Percentiles rank a stretch among this genome's conserved stretches.
phyloP scores from a whole-genome alignment of 495 filamentous ascomycete genomes.

The Astrocystis sublimbata region DNA sequence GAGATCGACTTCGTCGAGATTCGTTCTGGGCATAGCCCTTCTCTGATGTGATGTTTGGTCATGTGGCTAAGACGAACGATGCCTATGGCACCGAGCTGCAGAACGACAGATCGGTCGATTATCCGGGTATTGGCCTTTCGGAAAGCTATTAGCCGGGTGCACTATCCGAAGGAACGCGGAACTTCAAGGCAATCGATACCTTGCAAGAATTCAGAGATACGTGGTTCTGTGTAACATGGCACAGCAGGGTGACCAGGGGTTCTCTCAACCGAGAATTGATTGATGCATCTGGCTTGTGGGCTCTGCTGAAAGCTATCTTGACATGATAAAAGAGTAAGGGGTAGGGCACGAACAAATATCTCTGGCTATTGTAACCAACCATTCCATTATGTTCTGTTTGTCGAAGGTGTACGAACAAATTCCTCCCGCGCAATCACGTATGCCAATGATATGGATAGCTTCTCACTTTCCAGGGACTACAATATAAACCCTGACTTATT shows the following conservation, averaged over 20 bases:
- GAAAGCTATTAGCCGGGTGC: slow-evolving; percentile 25
- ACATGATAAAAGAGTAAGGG: background rate
- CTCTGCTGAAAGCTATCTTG: background rate
- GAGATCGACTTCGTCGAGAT: background rate
- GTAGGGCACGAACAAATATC: background rate
- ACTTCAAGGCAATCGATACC: background rate
- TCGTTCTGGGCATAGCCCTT: background rate
- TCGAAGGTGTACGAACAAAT: too few relatives aligned
- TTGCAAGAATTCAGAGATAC: slow-evolving; percentile 3
- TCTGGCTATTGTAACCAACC: background rate
- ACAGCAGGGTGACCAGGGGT: slow-evolving; percentile 5
- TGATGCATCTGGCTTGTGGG: background rate
- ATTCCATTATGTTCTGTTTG: too few relatives aligned
- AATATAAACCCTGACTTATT: background rate
- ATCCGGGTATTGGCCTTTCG: background rate
- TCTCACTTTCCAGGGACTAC: too few relatives aligned
- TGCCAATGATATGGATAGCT: too few relatives aligned
- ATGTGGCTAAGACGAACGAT: background rate
- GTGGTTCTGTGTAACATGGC: slow-evolving; percentile 8
- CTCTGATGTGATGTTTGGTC: background rate
- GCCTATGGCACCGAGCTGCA: background rate
- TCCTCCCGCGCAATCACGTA: too few relatives aligned
- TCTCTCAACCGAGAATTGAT: slow-evolving; percentile 4
- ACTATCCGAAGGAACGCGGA: slow-evolving; percentile 24
- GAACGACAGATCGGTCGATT: background rate